Evolutionary conservation across 352 stramenopile species (phyloP).

Genomic region (Halophytophthora batemanensis): DNA sequence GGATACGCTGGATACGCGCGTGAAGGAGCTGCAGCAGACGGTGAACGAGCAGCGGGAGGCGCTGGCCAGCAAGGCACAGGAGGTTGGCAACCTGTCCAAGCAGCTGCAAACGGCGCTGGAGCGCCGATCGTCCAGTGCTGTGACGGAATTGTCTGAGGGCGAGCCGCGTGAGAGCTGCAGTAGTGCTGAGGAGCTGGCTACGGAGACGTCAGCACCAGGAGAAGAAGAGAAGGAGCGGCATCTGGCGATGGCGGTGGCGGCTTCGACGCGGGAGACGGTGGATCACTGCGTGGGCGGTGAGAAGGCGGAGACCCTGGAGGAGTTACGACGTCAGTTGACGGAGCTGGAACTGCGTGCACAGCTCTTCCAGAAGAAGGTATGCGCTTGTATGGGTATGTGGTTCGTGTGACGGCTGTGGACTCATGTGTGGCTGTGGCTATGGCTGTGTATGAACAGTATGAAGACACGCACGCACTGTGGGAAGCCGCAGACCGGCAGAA

Average conservation of each 20-base stretch:
- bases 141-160: too few species aligned
- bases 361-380: constrained; percentile 49
- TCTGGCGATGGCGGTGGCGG: too few species aligned
- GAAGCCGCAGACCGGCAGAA: constrained; percentile 58
- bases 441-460: constrained; percentile 32
- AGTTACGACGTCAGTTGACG: constrained; percentile 37
- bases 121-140: too few species aligned
- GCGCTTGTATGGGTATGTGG: neutral
- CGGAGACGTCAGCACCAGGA: too few species aligned
- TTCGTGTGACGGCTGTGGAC: constrained; percentile 1
- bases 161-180: too few species aligned
- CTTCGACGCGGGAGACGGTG: too few species aligned
- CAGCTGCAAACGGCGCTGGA: constrained; percentile 43
- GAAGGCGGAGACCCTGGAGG: constrained; percentile 41
- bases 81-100: constrained; percentile 45
- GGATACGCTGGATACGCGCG: constrained; percentile 16
- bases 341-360: constrained; percentile 41
- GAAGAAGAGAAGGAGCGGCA: too few species aligned
- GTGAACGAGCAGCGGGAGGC: constrained; percentile 45
- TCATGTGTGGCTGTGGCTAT: constrained; percentile 3
- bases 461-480: constrained; percentile 46
- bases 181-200: too few species aligned
- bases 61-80: constrained; percentile 47
- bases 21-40: constrained; percentile 36
- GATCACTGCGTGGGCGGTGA: too few species aligned